Evolutionary conservation across 345 rosid genomes (phyloP), one percentile per base, ranked within the genome.

Genomic region (Aquilaria malaccensis): DNA sequence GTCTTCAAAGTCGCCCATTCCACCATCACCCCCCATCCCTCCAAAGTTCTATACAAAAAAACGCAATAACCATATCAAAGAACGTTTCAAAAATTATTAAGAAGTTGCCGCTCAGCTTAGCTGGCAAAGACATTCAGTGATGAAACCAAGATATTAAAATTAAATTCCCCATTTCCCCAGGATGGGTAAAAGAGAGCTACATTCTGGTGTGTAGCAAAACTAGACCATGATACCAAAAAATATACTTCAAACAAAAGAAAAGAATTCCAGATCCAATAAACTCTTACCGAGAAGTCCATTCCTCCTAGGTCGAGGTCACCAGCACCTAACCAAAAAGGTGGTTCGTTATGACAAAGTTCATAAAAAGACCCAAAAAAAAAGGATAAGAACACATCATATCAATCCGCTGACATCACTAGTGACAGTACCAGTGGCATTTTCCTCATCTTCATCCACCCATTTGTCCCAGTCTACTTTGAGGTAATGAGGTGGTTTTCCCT

Each of bases 391-490:
- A 37, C 7, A 50, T 10, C 10, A 29, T 9, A 56, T 41, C 53
- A 54, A 10, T 29, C 29, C 50, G 56, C n/a, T 22, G 51, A 57
- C 15, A 29, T 50, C 52, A 41, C 10, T 50, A 51, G 45, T n/a
- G 14, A n/a, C 50, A 51, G n/a, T 45, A 60, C 76, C 76, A 60
- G 70, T 64, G 58, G 65, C 78, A 66, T 67, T 70, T 43, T 85
- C 96, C 3, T 89, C 97, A 37, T 88, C 96, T 73, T 87, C 95
- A 69, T 89, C 97, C 30, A 86, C 95, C 97, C 95, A 89, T 68
- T 86, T 89, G 78, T 89, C 94, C 97, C 97, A 89, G 63, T 89
- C 97, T 7, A 86, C 83, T 78, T 89, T 89, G 50, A 89, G 74
- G 68, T 79, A 89, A 77, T 86, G 94, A 13, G 97, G 97, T 4